Conservation (phyloP, 257 asterid species). For the Scutellaria minor region DNA sequence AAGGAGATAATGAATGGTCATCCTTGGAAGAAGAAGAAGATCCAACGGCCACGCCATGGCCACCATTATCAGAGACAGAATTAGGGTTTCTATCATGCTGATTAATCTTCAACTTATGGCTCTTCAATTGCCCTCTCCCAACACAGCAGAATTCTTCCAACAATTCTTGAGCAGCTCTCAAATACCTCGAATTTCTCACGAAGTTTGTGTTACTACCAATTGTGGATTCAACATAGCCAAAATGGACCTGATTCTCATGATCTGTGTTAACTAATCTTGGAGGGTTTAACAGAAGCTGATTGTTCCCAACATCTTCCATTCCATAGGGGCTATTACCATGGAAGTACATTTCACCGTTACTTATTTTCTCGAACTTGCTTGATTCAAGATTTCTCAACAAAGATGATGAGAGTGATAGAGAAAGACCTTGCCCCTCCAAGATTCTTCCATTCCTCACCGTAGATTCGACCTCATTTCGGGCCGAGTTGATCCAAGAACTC, state of each 20-base stretch:
- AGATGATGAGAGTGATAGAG: conserved; percentile 69
- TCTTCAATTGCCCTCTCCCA: conserved; percentile 56
- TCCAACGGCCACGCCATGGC: neutral
- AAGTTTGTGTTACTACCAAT: conserved; percentile 33
- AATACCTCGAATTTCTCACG: conserved; percentile 55
- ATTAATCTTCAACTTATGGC: conserved; percentile 34
- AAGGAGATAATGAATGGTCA: conserved; percentile 53
- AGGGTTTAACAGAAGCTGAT: conserved; percentile 13
- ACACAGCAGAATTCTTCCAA: conserved; percentile 77
- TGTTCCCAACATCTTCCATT: conserved; percentile 25
- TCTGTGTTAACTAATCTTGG: conserved; percentile 12
- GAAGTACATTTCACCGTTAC: conserved; percentile 43
- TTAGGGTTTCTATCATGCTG: conserved; percentile 65
- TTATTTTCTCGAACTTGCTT: conserved; percentile 50
- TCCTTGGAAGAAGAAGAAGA: conserved; percentile 42
- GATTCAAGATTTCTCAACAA: conserved; percentile 47
- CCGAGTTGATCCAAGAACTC: neutral
- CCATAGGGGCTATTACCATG: conserved; percentile 33
- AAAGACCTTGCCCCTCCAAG: conserved; percentile 67
- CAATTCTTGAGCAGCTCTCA: conserved; percentile 64
- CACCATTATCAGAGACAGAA: conserved; percentile 33
- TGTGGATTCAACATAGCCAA: conserved; percentile 52
- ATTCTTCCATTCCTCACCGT: conserved; percentile 37
- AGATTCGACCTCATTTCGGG: conserved; percentile 25
- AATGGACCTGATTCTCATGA: conserved; percentile 44